Base-by-base conservation (phyloP, 148 eudicot genomes). In the Rhododendron ferrugineum region DNA sequence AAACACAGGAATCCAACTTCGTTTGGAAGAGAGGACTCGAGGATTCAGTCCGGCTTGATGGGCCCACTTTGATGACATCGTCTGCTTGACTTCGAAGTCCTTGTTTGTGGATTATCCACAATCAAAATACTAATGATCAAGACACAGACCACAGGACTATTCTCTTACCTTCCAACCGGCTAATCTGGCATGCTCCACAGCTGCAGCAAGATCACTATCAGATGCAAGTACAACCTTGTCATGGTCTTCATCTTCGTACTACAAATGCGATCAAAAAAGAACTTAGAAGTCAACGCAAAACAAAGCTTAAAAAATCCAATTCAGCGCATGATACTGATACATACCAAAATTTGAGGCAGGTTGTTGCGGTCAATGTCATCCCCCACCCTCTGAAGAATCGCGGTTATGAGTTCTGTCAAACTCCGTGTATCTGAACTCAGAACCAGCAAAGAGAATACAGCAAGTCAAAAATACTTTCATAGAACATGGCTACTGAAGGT, bases 241-340 rank as follows among this genome's bases (percentile, higher is more conserved):
- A 54, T 90, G 86, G 85, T 97, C 99, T 91, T 97, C 98, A 85
- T 97, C 99, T 91, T 97, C 98, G 89, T 95, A 97, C 99, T 97
- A 83, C 88, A 90, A 60, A 88, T 84, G 86, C 7, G 28, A 37
- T 84, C 26, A 64, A 42, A 34, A 66, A 28, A 56, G 79, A 85
- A 82, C 83, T 86, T 78, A n/a, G 40, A 90, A 66, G 46, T 64
- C 76, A 44, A 83, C 73, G 32, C 22, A 49, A 46, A 46, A 75
- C 5, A 54, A 23, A 42, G 13, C 36, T 54, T 1, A 9, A 52
- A 40, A 84, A 36, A 3, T 30, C 14, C 10, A 87, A 80, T 73
- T 40, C 40, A 34, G 68, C 70, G 28, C 36, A 82, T 22, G n/a
- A 70, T 34, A 26, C 72, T 23, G 6, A 77, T 3, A 68, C 47